Percentiles rank a stretch among this genome's conserved stretches.
Evolutionary conservation across 108 stramenopile genomes (phyloP).

Genomic region (Cyclotella cryptica): DNA sequence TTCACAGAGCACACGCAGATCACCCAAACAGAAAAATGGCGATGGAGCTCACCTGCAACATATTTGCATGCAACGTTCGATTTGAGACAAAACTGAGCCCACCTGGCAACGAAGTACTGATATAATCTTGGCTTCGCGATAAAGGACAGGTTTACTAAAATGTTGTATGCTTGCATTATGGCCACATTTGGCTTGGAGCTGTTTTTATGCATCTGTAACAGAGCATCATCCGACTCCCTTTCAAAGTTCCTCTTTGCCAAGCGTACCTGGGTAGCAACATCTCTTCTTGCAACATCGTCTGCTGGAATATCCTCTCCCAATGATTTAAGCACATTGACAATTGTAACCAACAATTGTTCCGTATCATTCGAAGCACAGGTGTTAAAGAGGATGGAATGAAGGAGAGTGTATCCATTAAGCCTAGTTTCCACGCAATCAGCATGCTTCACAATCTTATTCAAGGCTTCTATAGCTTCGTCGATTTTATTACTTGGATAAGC

Average conservation of each 20-base stretch:
- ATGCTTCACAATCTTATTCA: slow-evolving; percentile 12
- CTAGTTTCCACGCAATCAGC: slow-evolving; percentile 29
- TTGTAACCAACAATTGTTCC: slow-evolving; percentile 3
- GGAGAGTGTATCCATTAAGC: slow-evolving; percentile 33
- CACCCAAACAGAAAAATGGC: not conserved
- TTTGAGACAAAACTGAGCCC: slow-evolving; percentile 37
- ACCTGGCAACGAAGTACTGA: slow-evolving; percentile 23
- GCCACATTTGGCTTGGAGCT: not conserved
- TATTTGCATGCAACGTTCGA: slow-evolving; percentile 33
- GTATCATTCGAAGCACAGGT: not conserved
- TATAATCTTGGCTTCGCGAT: slow-evolving; percentile 22
- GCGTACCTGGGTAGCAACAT: slow-evolving; percentile 3
- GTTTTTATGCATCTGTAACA: slow-evolving; percentile 31
- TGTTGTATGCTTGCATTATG: slow-evolving; percentile 31
- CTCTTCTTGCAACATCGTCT: slow-evolving; percentile 1
- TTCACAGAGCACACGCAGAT: not conserved
- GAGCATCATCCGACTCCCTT: slow-evolving; percentile 6
- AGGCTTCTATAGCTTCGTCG: slow-evolving; percentile 11
- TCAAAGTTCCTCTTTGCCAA: slow-evolving; percentile 16
- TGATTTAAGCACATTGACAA: slow-evolving; percentile 34
- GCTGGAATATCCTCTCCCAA: slow-evolving; percentile 39
- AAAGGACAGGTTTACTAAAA: not conserved
- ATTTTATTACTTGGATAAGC: slow-evolving; percentile 4
- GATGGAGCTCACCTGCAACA: slow-evolving; percentile 3
- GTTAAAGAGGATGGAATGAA: not conserved